phyloP scores from a whole-genome alignment of 2,329 filamentous ascomycete genomes.

The Sclerotinia glacialis region DNA sequence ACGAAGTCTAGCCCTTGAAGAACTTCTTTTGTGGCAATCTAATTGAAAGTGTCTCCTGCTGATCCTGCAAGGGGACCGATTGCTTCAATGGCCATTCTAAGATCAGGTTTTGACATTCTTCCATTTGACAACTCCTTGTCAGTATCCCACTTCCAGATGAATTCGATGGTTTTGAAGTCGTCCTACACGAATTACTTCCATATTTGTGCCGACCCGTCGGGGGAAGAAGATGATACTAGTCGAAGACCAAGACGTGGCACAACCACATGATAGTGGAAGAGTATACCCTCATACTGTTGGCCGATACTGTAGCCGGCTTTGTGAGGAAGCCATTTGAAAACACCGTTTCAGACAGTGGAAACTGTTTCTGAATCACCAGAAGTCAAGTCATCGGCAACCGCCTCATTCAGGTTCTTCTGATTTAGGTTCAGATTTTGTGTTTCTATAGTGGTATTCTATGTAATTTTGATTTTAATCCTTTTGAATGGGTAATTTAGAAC shows the following conservation, averaged over 20 bases:
- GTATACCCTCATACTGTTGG: not conserved
- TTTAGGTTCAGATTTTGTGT: not conserved
- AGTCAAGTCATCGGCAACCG: not conserved
- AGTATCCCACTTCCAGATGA: slow-evolving; percentile 8
- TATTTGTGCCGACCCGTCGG: not conserved
- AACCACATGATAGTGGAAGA: slow-evolving; percentile 3
- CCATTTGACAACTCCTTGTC: not conserved
- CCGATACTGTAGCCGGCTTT: not conserved
- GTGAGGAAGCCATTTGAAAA: not conserved
- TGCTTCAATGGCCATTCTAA: not conserved
- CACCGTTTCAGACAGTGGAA: not conserved
- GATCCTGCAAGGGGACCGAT: not conserved
- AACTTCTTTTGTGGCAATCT: not conserved
- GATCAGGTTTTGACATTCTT: slow-evolving; percentile 2
- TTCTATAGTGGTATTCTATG: not conserved
- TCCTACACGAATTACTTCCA: slow-evolving; percentile 8
- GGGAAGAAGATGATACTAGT: not conserved
- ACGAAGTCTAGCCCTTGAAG: not conserved
- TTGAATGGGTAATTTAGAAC: not conserved
- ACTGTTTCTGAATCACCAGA: not conserved
- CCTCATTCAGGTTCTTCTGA: not conserved
- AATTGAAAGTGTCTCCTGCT: not conserved
- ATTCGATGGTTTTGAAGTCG: slow-evolving; percentile 8
- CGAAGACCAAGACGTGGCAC: slow-evolving; percentile 2
- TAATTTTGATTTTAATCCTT: not conserved